phyloP scores from a whole-genome alignment of 768 basidiomycete species.

The Harrya chromipes region DNA sequence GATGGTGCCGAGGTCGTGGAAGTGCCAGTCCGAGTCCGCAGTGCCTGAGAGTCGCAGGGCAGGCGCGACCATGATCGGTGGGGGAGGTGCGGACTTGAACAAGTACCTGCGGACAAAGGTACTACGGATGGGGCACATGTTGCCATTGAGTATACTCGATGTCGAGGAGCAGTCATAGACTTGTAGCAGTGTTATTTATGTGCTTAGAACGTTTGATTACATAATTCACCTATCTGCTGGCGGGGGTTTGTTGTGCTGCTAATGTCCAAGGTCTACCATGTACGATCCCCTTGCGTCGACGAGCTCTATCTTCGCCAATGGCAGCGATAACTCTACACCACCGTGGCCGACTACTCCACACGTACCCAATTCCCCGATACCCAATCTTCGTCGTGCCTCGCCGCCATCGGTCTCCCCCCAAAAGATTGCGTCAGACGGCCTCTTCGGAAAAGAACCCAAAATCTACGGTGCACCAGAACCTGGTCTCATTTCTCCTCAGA shows the following conservation, averaged over 20 bases:
- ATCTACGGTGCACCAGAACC: slow-evolving; percentile 86
- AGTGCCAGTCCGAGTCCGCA: slow-evolving; percentile 21
- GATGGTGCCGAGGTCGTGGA: slow-evolving; percentile 95
- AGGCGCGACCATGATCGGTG: slow-evolving; percentile 82
- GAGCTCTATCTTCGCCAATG: slow-evolving; percentile 51
- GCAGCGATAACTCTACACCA: slow-evolving; percentile 42
- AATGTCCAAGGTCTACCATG: slow-evolving; percentile 36
- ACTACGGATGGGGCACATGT: slow-evolving; percentile 94
- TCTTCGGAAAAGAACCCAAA: slow-evolving; percentile 77
- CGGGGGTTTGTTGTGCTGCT: background rate
- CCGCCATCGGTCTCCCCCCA: slow-evolving; percentile 48
- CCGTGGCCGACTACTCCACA: slow-evolving; percentile 86
- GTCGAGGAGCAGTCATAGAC: background rate
- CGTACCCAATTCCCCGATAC: slow-evolving; percentile 64
- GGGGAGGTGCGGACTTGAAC: slow-evolving; percentile 84
- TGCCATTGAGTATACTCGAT: slow-evolving; percentile 45
- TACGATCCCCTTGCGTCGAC: slow-evolving; percentile 71
- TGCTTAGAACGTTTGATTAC: slow-evolving; percentile 9
- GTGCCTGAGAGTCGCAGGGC: slow-evolving; percentile 35
- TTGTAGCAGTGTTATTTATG: too few species aligned
- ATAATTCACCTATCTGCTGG: slow-evolving; percentile 4
- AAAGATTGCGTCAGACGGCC: slow-evolving; percentile 50
- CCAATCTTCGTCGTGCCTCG: slow-evolving; percentile 63
- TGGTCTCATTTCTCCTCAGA: slow-evolving; percentile 75
- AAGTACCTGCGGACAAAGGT: slow-evolving; percentile 96